These are phyloP conservation scores for Hypholoma fasciculare DNA, from an alignment of 768 basidiomycete genomes.

Conservation along the genomic window DNA sequence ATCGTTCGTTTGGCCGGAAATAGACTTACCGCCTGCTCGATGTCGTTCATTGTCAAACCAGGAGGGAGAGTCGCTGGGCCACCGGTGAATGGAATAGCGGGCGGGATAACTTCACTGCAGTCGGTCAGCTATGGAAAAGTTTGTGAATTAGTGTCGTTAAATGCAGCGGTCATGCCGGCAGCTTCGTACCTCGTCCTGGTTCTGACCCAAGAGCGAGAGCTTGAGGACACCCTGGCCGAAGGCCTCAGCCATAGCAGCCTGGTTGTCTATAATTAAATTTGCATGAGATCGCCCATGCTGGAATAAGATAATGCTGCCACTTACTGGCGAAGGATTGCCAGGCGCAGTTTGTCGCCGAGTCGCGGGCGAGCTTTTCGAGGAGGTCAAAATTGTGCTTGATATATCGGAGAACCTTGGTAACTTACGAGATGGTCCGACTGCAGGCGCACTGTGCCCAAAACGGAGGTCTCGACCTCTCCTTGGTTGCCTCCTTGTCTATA, in stretches of 20 bases:
- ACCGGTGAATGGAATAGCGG: slow-evolving; percentile 8
- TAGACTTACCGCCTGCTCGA: slow-evolving; percentile 19
- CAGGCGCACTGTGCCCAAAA: slow-evolving; percentile 41
- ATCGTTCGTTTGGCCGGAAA: neutral
- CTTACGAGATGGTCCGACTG: slow-evolving; percentile 38
- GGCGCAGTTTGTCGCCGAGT: slow-evolving; percentile 42
- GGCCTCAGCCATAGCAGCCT: slow-evolving; percentile 26
- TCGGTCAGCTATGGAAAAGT: slow-evolving; percentile 28
- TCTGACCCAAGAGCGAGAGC: slow-evolving; percentile 41
- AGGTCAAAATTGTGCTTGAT: neutral
- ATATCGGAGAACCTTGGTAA: neutral
- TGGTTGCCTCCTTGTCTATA: slow-evolving; percentile 31
- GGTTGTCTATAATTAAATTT: slow-evolving; percentile 21
- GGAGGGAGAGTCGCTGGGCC: slow-evolving; percentile 15
- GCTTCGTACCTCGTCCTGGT: slow-evolving; percentile 16
- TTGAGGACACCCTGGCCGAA: slow-evolving; percentile 44
- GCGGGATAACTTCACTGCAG: slow-evolving; percentile 44
- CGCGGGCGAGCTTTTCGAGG: slow-evolving; percentile 26
- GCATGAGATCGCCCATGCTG: neutral
- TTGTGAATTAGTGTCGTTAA: neutral
- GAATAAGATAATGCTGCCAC: neutral
- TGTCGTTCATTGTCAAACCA: slow-evolving; percentile 13
- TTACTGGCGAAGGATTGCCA: slow-evolving; percentile 44
- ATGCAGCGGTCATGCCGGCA: neutral
- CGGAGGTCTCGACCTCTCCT: slow-evolving; percentile 39